A percentile compares a stretch with the other conserved stretches of the same genome.
These are phyloP conservation scores for Choiromyces venosus DNA, from an alignment of 495 filamentous ascomycete species.

Conservation along the genomic window DNA sequence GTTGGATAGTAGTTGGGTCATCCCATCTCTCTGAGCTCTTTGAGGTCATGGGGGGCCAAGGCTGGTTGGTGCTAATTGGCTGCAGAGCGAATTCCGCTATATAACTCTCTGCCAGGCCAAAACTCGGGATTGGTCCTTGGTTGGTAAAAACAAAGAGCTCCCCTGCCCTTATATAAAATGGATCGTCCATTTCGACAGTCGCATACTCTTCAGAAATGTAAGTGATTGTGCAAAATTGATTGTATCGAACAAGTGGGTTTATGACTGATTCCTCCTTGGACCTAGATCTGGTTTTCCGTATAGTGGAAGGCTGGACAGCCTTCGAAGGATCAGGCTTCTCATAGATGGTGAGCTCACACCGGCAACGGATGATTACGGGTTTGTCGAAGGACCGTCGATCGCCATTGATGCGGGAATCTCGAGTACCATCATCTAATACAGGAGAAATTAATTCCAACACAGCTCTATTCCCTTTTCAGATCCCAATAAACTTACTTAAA, in stretches of 20 bases:
- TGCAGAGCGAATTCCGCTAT: conserved; percentile 23
- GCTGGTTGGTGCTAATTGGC: conserved; percentile 21
- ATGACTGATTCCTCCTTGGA: conserved; percentile 6
- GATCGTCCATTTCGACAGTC: conserved; percentile 37
- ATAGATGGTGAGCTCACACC: conserved; percentile 35
- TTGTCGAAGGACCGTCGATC: neutral
- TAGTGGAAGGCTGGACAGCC: neutral
- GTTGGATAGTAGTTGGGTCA: conserved; percentile 22
- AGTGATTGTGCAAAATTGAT: conserved; percentile 35
- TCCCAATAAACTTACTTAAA: neutral
- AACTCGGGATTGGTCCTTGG: conserved; percentile 30
- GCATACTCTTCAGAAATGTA: conserved; percentile 36
- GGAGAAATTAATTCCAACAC: neutral
- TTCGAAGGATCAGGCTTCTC: conserved; percentile 15
- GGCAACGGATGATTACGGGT: conserved; percentile 26
- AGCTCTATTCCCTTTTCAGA: neutral
- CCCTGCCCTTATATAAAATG: conserved; percentile 37
- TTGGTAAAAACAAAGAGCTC: conserved; percentile 37
- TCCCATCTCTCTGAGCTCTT: conserved; percentile 17
- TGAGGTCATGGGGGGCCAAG: conserved; percentile 30
- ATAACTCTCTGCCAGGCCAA: conserved; percentile 35
- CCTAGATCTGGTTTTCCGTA: neutral
- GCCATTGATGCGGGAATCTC: neutral
- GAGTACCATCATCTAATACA: neutral
- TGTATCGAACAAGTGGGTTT: conserved; percentile 31